Evolutionary conservation across 2,329 filamentous ascomycete genomes (phyloP), one percentile per base, ranked within the genome.

Genomic region (Tolypocladium capitatum): DNA sequence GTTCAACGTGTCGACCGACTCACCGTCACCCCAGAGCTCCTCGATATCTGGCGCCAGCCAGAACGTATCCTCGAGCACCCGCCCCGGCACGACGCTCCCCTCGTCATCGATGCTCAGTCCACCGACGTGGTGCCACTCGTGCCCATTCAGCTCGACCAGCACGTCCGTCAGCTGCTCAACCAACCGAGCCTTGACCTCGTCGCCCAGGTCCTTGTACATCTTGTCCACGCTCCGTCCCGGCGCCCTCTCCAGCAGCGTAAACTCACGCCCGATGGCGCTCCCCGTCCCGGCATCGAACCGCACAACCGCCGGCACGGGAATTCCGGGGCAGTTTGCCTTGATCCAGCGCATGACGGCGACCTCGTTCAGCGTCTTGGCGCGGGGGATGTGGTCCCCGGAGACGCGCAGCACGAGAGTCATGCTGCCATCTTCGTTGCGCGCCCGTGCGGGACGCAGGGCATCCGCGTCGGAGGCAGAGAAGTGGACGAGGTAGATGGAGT

Each of bases 321-420:
- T 60, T 1, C 43, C 48, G 4, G 63, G 21, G 16, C 38, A 66
- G 43, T 63, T 55, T n/a, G 52, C 35, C 9, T 35, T 24, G 6
- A 68, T 43, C 64, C 63, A 68, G 6, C 45, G 48, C 58, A 68
- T 63, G 31, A 61, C 52, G 18, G 51, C 64, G 3, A 63, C 59
- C 51, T 69, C 64, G 46, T 68, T 68, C 11, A 46, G 34, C 11
- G 64, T 67, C 47, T 68, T 68, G 51, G 61, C 60, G 16, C 47
- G n/a, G 5, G 63, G 64, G 7, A 67, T 32, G 31, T 67, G 64
- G 24, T 48, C 46, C 24, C 65, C 64, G 5, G 64, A 61, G 24
- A 67, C 54, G 40, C 65, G 61, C 14, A 68, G 60, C 13, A 67
- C 56, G 5, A 62, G 52, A 28, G 45, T 51, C 0, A 44, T 34